These are phyloP conservation scores for Larix kaempferi DNA, from an alignment of 75 land plant species.

Conservation along the genomic window DNA sequence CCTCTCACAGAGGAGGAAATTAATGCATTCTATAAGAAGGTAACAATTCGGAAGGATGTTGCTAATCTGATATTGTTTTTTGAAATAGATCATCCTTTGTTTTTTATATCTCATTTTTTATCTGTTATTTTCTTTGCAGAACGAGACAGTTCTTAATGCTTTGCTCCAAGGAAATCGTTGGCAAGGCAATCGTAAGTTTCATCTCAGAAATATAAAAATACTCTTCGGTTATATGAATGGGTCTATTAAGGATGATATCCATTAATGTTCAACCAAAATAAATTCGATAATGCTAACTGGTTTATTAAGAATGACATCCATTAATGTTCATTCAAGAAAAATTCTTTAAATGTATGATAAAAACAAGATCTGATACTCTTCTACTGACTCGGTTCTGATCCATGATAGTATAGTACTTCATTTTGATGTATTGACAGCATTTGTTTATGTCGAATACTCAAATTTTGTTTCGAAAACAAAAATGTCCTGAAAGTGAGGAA, in stretches of 20 bases:
- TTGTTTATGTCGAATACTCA: neutral
- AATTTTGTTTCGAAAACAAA: constrained; percentile 2
- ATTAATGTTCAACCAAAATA: too few relatives aligned
- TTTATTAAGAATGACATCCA: too few relatives aligned
- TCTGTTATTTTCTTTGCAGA: constrained; percentile 1
- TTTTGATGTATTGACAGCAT: neutral
- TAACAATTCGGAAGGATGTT: neutral
- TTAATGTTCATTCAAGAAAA: too few relatives aligned
- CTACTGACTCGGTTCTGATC: neutral
- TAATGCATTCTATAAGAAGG: constrained; percentile 32
- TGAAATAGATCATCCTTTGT: neutral
- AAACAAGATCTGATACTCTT: neutral
- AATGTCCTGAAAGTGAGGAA: neutral
- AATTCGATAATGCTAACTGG: too few relatives aligned
- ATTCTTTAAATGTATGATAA: too few relatives aligned
- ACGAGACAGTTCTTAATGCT: neutral
- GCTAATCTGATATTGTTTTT: neutral
- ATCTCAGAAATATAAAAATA: neutral
- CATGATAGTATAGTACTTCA: neutral
- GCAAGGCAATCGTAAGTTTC: neutral
- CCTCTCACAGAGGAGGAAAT: constrained; percentile 80
- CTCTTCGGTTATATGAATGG: too few relatives aligned
- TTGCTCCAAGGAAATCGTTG: neutral
- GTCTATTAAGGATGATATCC: too few relatives aligned
- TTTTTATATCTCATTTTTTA: neutral